Base-by-base conservation (phyloP, 495 filamentous ascomycete genomes). In the Penicillium ochrochloron region DNA sequence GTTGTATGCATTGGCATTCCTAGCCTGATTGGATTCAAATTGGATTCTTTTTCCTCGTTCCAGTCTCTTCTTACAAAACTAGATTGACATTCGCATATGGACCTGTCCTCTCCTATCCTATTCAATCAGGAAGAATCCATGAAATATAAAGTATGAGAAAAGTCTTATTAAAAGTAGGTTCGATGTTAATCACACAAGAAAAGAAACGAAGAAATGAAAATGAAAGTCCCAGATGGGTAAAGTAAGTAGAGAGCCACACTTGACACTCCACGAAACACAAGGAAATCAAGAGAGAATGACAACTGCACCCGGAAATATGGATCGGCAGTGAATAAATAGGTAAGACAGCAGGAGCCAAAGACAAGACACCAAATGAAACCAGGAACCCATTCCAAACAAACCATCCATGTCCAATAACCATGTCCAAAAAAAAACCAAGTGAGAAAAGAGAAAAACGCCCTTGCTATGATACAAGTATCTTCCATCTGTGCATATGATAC, bases 391-490 rank as follows among this genome's bases (percentile, higher is more conserved):
- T 19, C 42, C 42, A 21, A 25, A n/a, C 15, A 6, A 6, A 52
- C 11, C 15, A 1, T 29, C 59, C 12, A 39, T n/a, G 27, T 15
- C 27, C 19, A 37, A 48, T 1, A 9, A 37, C 7, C 35, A 12
- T 3, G 8, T 3, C 33, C 33, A 35, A 35, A 35, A 8, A 1
- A 1, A 14, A 37, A 37, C 35, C 35, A 41, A 41, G 15, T 17
- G 15, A 39, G 12, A 39, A 14, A 12, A 15, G 12, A 39, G 12
- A 50, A 44, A 55, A 63, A 58, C 58, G 34, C 52, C 69, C 67
- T 57, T 51, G 61, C 53, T 66, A 71, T 75, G 63, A 66, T 62
- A 66, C 61, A 66, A 46, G 25, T 37, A 46, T 46, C 17, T 17
- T 35, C 50, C 35, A 60, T 44, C n/a, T 41, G 9, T 51, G 34